Base-by-base conservation (phyloP, 768 basidiomycete genomes). In the Mycena vitilis region DNA sequence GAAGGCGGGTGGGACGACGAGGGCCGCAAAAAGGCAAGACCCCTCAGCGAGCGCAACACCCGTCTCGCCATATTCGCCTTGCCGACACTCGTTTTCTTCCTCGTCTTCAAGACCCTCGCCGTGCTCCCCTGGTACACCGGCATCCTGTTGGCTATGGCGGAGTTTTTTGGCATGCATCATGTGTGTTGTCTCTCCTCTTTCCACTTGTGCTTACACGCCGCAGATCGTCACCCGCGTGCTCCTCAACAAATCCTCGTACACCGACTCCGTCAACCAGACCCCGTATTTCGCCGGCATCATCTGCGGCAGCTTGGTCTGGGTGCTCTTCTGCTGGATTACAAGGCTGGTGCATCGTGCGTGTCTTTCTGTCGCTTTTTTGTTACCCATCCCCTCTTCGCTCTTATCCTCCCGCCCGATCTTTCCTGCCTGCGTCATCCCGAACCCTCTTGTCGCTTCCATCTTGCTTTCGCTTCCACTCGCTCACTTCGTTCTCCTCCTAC, bases 241-340 rank as follows among this genome's bases (percentile, higher is more conserved):
- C 7, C 84, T 97, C 52, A 95, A 94, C 78, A 91, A 92, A 74
- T 84, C 88, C 38, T 91, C 88, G 4, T 93, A 94, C 72, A 94
- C 92, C 13, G 95, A 95, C 68, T 90, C 88, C 51, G 89, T 99
- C 51, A 91, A 89, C 37, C 88, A 90, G 71, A 95, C 94, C 63
- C 96, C 96, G 0, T 98, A 99, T 80, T 96, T 98, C 74, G 89
- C 95, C 0, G 92, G 94, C 12, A 95, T 99, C 69, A 98, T 99
- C 64, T 86, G 82, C 52, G 94, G 85, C 2, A 94, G 92, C 5
- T 87, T 98, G 75, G 76, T 95, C 30, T 30, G 30, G 30, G 30
- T 30, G 30, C 5, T 30, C n/a, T n/a, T n/a, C n/a, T n/a, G 30
- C 30, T 30, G 30, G 30, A 30, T 30, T 30, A 90, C 92, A 3